These are phyloP conservation scores for Phytopythium cucurbitacearum DNA, from an alignment of 352 stramenopile species.

Conservation along the genomic window DNA sequence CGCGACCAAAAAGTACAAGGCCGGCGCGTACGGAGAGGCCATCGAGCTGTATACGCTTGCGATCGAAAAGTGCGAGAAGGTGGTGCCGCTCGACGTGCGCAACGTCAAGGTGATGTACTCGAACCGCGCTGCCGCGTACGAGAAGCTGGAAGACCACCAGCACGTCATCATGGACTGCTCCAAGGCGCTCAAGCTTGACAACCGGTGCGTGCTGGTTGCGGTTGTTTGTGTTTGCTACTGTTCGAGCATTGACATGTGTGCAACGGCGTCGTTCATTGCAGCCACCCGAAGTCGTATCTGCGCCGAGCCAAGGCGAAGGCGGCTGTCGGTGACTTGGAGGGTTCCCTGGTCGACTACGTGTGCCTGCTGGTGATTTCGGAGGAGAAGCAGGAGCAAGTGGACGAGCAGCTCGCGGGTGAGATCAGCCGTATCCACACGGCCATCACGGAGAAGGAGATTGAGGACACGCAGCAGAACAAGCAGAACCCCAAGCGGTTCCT, in stretches of 20 bases:
- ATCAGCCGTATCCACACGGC: constrained; percentile 76
- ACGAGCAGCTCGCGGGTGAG: constrained; percentile 61
- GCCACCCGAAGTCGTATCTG: constrained; percentile 73
- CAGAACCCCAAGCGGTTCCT: constrained; percentile 54
- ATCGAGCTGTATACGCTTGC: constrained; percentile 67
- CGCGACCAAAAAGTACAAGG: constrained; percentile 80
- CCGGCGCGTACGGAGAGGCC: constrained; percentile 54
- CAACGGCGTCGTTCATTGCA: background rate
- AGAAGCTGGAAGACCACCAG: constrained; percentile 59
- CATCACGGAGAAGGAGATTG: constrained; percentile 65
- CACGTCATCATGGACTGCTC: constrained; percentile 63
- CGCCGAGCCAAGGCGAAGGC: constrained; percentile 70
- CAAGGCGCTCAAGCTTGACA: constrained; percentile 55
- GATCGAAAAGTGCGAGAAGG: constrained; percentile 55
- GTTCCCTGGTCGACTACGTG: constrained; percentile 76
- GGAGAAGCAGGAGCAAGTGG: constrained; percentile 69
- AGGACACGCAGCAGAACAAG: constrained; percentile 54
- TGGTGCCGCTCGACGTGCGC: constrained; percentile 50
- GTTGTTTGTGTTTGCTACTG: background rate
- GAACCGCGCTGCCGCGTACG: constrained; percentile 72
- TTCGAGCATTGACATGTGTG: background rate
- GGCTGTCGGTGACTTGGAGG: constrained; percentile 34
- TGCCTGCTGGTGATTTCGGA: constrained; percentile 76
- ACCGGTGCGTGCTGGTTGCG: constrained; percentile 13
- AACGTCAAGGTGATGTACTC: constrained; percentile 88